These are phyloP conservation scores for Fusarium coffeatum DNA, from an alignment of 2,329 filamentous ascomycete species.

Conservation along the genomic window DNA sequence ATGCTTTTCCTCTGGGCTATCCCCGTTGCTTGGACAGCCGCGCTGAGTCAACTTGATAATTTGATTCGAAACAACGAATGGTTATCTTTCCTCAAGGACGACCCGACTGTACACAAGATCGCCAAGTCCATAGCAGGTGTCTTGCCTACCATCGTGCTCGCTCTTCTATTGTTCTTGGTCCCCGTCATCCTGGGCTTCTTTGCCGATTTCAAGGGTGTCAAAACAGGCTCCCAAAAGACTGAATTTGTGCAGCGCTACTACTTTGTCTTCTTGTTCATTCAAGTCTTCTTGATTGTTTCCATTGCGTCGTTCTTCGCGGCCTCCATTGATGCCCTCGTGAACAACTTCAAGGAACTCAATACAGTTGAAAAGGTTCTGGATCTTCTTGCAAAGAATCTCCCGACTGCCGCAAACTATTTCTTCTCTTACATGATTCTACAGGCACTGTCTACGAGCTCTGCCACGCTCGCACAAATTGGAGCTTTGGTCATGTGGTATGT, in stretches of 20 bases:
- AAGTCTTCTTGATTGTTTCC: constrained; percentile 93
- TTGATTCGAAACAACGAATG: constrained; percentile 74
- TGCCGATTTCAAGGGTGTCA: constrained; percentile 78
- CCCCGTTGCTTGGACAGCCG: constrained; percentile 88
- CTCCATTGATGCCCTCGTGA: constrained; percentile 71
- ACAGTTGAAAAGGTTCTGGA: constrained; percentile 76
- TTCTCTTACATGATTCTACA: constrained; percentile 99
- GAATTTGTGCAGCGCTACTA: constrained; percentile 93
- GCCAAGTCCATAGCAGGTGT: constrained; percentile 81
- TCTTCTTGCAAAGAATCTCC: constrained; percentile 81
- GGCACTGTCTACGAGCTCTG: constrained; percentile 89
- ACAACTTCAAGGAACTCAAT: constrained; percentile 56
- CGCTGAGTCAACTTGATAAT: constrained; percentile 79
- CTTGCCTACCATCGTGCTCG: constrained; percentile 80
- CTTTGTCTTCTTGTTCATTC: constrained; percentile 93
- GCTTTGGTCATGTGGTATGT: constrained; percentile 84
- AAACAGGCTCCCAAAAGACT: constrained; percentile 82
- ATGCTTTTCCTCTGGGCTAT: constrained; percentile 92
- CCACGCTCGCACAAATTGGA: constrained; percentile 86
- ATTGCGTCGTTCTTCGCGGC: constrained; percentile 79
- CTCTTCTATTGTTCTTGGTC: constrained; percentile 81
- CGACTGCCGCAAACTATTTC: constrained; percentile 93
- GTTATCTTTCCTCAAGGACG: constrained; percentile 75
- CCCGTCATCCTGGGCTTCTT: constrained; percentile 82
- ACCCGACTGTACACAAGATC: constrained; percentile 70